Evolutionary conservation across 768 basidiomycete genomes (phyloP), one percentile per base, ranked within the genome.

Genomic region (Pisolithus marmoratus): DNA sequence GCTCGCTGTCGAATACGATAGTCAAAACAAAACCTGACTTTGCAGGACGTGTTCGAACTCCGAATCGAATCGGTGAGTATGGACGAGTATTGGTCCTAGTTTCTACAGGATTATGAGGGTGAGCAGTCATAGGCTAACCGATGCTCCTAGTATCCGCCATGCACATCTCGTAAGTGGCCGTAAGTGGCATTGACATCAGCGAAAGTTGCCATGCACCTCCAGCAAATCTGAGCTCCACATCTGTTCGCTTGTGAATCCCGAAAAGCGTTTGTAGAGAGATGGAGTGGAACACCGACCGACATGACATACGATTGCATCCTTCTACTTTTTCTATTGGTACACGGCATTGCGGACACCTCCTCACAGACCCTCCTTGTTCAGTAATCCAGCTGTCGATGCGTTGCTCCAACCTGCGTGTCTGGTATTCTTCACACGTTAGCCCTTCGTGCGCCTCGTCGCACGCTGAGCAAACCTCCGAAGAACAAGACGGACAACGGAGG

Each of bases 241-340:
- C 43, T 45, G 23, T 45, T 26, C 15, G 17, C 43, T 26, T 4
- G 17, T 45, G 14, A 45, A 15, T 4, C 24, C 24, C 4, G 14
- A n/a, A 24, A 9, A n/a, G 9, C 26, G n/a, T 5, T 27, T 29
- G 14, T 15, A 17, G 6, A 17, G 43, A n/a, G 12, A 34, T 14
- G 14, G 12, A 27, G 11, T 9, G 11, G 17, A 24, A 47, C 2
- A 31, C 64, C 15, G 51, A 66, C 65, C 42, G 69, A 66, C 89
- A 91, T 15, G 76, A 80, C 74, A 91, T 82, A 65, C 90, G 89
- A 65, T 90, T 86, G 61, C 89, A 91, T 0, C 89, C 89, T 51
- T 81, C 84, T 15, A 65, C 59, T 48, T 83, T 81, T 67, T 90
- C 85, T 53, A 91, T 89, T 17, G 73, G 72, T 17, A 82, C 76